Evolutionary conservation across 1,284 basidiomycete genomes (phyloP), one percentile per base, ranked within the genome.

Genomic region (Apiotrichum montevideense): DNA sequence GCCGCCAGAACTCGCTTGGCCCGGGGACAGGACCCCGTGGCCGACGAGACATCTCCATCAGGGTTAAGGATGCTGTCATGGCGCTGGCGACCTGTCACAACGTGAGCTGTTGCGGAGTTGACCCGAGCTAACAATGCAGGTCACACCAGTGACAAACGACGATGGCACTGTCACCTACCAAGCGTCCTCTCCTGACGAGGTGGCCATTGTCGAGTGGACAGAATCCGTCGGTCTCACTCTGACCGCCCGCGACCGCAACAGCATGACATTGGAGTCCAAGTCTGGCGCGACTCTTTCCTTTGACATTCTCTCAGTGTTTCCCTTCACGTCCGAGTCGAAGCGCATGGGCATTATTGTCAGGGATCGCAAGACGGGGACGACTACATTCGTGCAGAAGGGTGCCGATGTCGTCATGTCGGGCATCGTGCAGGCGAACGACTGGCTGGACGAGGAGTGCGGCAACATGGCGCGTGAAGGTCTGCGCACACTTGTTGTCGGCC

Each of bases 401-500:
- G 96, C 95, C 0, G 96, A 99, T 68, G 92, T 94, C 3, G 91
- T 98, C 53, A 98, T 99, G 95, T 81, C 87, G 37, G 83, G 81
- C 64, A 93, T 98, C 55, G 95, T 98, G 21, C 90, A 91, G 68
- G 85, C 90, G 64, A 98, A 98, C 70, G 96, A 98, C 77, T 98
- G 96, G 96, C 81, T 99, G 1, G 96, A 99, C 64, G 96, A 99
- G 71, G 96, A 98, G 76, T 93, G 88, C 13, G 94, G 88, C 10
- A 98, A 99, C 71, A 98, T 98, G 95, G 95, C 95, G 0, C 81
- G 96, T 21, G 96, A 99, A 68, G 96, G 96, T 0, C 75, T 99
- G 51, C 83, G 96, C 5, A 98, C 96, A 13, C 82, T 98, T 34
- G 96, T 98, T 15, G 84, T 98, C 69, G 96, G 86, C 4, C 80